Evolutionary conservation across 805 yeast species (phyloP).

Genomic region (Candida sithepensis): DNA sequence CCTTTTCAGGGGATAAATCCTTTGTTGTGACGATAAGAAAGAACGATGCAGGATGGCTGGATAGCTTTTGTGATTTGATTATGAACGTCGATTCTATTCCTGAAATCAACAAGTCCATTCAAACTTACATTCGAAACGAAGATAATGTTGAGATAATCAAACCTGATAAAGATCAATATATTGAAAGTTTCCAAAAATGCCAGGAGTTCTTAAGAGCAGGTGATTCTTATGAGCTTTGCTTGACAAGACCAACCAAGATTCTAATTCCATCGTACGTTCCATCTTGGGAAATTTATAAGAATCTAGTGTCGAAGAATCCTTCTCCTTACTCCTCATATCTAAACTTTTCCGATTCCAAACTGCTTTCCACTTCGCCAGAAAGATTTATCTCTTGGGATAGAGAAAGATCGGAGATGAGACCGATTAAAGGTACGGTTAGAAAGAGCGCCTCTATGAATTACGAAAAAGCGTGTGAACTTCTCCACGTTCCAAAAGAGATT

Average conservation of each 20-base stretch:
- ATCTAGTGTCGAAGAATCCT: conserved; percentile 70
- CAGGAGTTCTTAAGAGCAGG: conserved; percentile 70
- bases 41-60: conserved; percentile 39
- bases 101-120: conserved; percentile 6
- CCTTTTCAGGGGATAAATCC: conserved; percentile 48
- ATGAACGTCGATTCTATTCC: not conserved
- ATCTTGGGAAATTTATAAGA: conserved; percentile 81
- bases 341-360: conserved; percentile 57
- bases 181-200: conserved; percentile 53
- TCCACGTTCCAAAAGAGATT: conserved; percentile 84
- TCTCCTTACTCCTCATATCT: conserved; percentile 88
- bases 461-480: conserved; percentile 57
- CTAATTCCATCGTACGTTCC: conserved; percentile 43
- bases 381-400: conserved; percentile 80
- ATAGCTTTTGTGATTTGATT: conserved; percentile 4
- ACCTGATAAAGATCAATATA: conserved; percentile 56
- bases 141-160: conserved; percentile 30
- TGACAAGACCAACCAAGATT: conserved; percentile 72
- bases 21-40: conserved; percentile 50
- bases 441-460: conserved; percentile 52
- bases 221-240: conserved; percentile 90
- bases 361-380: conserved; percentile 92
- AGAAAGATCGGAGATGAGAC: conserved; percentile 70
- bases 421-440: conserved; percentile 93
- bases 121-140: not conserved